Evolutionary conservation across 371 early-diverging fungal species (phyloP).

Genomic region (Apophysomyces variabilis): DNA sequence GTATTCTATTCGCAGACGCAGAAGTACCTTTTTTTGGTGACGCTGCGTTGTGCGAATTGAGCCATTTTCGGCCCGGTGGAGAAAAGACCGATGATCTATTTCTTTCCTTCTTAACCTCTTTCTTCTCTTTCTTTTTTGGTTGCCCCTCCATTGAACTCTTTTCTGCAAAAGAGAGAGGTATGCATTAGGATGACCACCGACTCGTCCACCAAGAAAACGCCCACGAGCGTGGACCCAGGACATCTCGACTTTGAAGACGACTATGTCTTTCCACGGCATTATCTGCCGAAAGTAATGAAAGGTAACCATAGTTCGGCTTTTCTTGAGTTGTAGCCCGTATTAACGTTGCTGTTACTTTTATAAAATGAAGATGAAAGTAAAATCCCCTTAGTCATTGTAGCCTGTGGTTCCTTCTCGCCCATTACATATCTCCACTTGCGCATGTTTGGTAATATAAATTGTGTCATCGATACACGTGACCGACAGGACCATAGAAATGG

Average conservation of each 20-base stretch:
- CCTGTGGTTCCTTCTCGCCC: conserved; percentile 97
- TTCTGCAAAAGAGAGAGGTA: background rate
- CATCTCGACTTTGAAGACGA: conserved; percentile 19
- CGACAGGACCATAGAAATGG: conserved; percentile 78
- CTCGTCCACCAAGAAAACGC: conserved; percentile 8
- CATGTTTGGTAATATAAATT: conserved; percentile 89
- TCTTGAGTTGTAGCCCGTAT: too few species aligned
- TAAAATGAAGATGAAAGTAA: conserved; percentile 69
- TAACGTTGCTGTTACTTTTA: too few species aligned
- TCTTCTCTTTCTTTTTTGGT: background rate
- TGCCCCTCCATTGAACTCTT: background rate
- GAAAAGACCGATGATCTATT: background rate
- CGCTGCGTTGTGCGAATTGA: too few species aligned
- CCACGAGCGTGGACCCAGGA: conserved; percentile 9
- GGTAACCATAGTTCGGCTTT: conserved; percentile 12
- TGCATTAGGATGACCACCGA: conserved; percentile 10
- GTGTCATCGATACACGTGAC: conserved; percentile 1
- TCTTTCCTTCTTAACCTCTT: background rate
- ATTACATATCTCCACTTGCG: conserved; percentile 96
- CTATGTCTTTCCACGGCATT: conserved; percentile 29
- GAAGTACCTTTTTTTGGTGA: too few species aligned
- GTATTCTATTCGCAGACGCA: too few species aligned
- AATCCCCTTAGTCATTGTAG: conserved; percentile 92
- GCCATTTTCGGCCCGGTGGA: too few species aligned
- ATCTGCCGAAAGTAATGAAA: conserved; percentile 24